Evolutionary conservation across 2,329 filamentous ascomycete species (phyloP).

Genomic region (Thielaviopsis euricoi): DNA sequence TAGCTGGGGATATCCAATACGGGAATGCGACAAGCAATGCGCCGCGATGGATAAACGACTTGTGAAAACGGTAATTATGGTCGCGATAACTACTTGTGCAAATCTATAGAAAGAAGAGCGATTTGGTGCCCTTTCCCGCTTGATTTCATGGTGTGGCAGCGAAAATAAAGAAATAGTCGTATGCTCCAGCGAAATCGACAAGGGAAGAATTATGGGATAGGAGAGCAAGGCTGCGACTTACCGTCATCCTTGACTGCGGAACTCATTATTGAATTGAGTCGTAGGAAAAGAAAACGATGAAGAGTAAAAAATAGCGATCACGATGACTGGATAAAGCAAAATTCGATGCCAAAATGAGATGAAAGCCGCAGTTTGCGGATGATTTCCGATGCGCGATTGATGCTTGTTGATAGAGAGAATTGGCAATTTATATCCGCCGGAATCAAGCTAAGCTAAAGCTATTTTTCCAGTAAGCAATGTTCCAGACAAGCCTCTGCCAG

Average conservation of each 20-base stretch:
- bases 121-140: not conserved
- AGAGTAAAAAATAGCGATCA: not conserved
- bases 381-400: not conserved
- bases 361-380: not conserved
- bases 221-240: not conserved
- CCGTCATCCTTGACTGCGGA: slow-evolving; percentile 1
- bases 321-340: not conserved
- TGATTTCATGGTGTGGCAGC: not conserved
- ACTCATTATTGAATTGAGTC: not conserved
- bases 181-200: no score
- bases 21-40: not conserved
- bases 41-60: not conserved
- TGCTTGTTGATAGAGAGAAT: no score
- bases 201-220: no score
- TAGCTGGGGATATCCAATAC: not conserved
- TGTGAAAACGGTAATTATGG: not conserved
- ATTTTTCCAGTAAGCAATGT: no score
- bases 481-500: no score
- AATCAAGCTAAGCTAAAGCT: no score
- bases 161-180: no score
- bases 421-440: no score
- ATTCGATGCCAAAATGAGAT: not conserved
- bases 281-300: not conserved
- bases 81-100: not conserved
- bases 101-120: not conserved